Base-by-base conservation (phyloP, 2,329 filamentous ascomycete species). In the Coleophoma crateriformis region DNA sequence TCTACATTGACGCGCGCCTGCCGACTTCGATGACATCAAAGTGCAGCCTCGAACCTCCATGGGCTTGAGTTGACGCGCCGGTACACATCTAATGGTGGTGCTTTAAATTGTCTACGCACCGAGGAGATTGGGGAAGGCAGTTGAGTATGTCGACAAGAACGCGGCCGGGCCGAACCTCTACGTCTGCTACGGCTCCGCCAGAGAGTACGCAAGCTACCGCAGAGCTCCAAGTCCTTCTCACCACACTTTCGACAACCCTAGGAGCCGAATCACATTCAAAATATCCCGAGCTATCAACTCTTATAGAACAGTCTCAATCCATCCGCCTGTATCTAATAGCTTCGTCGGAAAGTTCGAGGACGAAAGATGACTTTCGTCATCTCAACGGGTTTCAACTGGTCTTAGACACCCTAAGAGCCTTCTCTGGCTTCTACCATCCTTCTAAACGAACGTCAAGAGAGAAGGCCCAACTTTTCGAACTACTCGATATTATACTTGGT, bases 301-400 rank as follows among this genome's bases (percentile, higher is more conserved):
- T 69, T 7, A 62, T 61, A 49, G 56, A 59, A 8, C 57, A 61
- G 42, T 46, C 53, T n/a, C 59, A 64, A 45, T 54, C 58, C 11
- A 57, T 67, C 15, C 59, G 60, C n/a, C 56, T 53, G 17, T 63
- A 60, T 48, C 48, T 67, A 5, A 58, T 60, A 49, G 71, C 76
- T 39, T 73, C 76, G 10, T 61, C 68, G 27, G 61, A 71, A 37
- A 67, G 74, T 14, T 72, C 75, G 3, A 71, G 71, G 52, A 67
- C 74, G 5, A 89, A 90, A 70, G 88, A 95, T 70, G 84, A 88
- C 58, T 96, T 96, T 65, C 82, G 91, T 57, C 82, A 88, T 62
- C 77, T 90, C 22, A 76, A 79, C 50, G 91, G 91, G 60, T 96
- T 95, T 67, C 81, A 89, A 59, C 76, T 78, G 40, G 70, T 95